Evolutionary conservation across 2,329 filamentous ascomycete species (phyloP).

Genomic region (Ustilaginoidea virens): DNA sequence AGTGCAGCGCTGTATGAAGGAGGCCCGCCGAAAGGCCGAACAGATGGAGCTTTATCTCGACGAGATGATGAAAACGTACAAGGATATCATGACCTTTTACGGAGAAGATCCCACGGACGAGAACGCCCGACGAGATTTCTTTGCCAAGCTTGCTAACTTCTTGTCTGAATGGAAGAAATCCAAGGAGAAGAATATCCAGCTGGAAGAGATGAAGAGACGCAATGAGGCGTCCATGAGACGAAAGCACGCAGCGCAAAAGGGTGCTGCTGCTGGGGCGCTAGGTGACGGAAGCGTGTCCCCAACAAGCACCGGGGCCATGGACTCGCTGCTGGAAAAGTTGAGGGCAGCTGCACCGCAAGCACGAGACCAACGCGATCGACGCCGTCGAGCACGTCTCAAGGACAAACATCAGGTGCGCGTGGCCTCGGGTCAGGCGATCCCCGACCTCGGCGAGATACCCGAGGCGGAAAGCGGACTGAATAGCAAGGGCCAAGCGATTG

Average conservation of each 20-base stretch:
- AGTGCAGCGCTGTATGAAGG: slow-evolving; percentile 90
- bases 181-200: slow-evolving; percentile 71
- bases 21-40: slow-evolving; percentile 86
- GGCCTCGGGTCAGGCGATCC: slow-evolving; percentile 79
- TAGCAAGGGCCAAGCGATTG: slow-evolving; percentile 20
- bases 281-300: slow-evolving; percentile 45
- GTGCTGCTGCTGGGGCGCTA: slow-evolving; percentile 13
- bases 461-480: slow-evolving; percentile 31
- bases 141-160: slow-evolving; percentile 81
- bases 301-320: slow-evolving; percentile 78
- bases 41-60: slow-evolving; percentile 89
- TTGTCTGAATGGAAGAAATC: slow-evolving; percentile 93
- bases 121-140: slow-evolving; percentile 88
- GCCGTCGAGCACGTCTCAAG: slow-evolving; percentile 75
- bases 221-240: slow-evolving; percentile 90
- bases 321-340: slow-evolving; percentile 85
- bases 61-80: slow-evolving; percentile 80
- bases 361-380: slow-evolving; percentile 75
- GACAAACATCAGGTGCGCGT: slow-evolving; percentile 81
- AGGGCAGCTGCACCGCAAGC: slow-evolving; percentile 84
- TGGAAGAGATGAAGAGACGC: slow-evolving; percentile 70
- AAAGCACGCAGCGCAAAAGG: slow-evolving; percentile 60
- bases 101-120: slow-evolving; percentile 89
- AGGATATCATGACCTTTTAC: slow-evolving; percentile 93
- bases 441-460: slow-evolving; percentile 47